These are phyloP conservation scores for Gloeopeniophorella convolvens DNA, from an alignment of 768 basidiomycete genomes.

Conservation along the genomic window DNA sequence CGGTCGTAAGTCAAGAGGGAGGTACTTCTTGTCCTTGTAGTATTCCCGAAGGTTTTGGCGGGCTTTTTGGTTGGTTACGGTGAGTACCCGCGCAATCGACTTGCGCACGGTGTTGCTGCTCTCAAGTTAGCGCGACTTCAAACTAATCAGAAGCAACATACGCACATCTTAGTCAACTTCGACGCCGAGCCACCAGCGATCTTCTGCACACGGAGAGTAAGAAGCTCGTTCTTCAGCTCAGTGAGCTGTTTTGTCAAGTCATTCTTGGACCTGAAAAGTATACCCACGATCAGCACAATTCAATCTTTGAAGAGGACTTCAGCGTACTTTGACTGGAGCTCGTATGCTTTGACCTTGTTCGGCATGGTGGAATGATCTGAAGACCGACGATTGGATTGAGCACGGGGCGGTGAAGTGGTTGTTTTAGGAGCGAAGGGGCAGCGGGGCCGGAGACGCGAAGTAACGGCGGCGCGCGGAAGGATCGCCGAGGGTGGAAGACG, in stretches of 20 bases:
- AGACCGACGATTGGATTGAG: constrained; percentile 11
- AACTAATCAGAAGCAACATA: constrained; percentile 19
- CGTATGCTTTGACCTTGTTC: constrained; percentile 93
- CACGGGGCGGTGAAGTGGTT: too few species aligned
- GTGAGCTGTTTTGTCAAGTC: constrained; percentile 91
- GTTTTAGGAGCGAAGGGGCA: too few species aligned
- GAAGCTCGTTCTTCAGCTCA: constrained; percentile 94
- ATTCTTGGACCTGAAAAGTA: constrained; percentile 72
- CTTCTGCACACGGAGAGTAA: constrained; percentile 94
- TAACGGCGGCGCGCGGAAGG: constrained; percentile 2
- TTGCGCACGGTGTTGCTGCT: constrained; percentile 90
- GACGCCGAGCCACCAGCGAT: constrained; percentile 92
- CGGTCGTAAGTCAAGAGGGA: constrained; percentile 92
- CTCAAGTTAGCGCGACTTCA: constrained; percentile 1
- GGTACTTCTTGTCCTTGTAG: constrained; percentile 96
- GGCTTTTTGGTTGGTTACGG: constrained; percentile 97
- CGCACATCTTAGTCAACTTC: constrained; percentile 97
- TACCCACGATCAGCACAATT: not conserved
- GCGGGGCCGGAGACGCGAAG: too few species aligned
- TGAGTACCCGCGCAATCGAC: constrained; percentile 96
- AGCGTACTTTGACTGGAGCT: constrained; percentile 91
- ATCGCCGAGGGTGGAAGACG: constrained; percentile 2
- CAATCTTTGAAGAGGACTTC: not conserved
- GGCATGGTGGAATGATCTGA: constrained; percentile 50
- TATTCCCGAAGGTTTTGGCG: constrained; percentile 95